These are phyloP conservation scores for Aegilops umbellulata DNA, from an alignment of 176 grass and related monocot species.

Conservation along the genomic window DNA sequence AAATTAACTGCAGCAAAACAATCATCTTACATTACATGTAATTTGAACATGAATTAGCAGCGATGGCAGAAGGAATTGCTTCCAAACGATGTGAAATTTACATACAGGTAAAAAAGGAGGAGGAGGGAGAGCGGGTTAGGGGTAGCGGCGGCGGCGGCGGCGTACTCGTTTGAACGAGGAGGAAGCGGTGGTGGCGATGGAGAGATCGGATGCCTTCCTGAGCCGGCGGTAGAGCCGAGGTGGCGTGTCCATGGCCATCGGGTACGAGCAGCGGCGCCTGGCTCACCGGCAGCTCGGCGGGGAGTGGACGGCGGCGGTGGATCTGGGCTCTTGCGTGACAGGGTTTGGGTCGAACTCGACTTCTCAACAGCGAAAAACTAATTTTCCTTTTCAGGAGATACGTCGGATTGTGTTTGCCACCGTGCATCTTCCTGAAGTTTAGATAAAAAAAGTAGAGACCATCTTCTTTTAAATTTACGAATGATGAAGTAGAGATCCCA, in stretches of 20 bases:
- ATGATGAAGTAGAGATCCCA: too few species aligned
- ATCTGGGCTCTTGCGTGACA: neutral
- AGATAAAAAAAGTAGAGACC: too few species aligned
- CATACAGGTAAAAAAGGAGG: neutral
- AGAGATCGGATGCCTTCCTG: neutral
- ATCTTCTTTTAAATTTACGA: too few species aligned
- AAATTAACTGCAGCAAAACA: neutral
- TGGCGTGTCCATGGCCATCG: neutral
- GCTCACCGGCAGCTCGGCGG: neutral
- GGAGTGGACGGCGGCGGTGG: neutral
- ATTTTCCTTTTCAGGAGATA: too few species aligned
- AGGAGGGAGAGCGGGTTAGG: too few species aligned
- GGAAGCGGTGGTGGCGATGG: neutral
- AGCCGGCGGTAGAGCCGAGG: neutral
- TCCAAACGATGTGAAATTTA: neutral
- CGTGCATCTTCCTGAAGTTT: too few species aligned
- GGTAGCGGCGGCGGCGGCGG: neutral
- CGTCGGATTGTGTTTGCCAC: too few species aligned
- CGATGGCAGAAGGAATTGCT: neutral
- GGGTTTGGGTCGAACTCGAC: too few species aligned
- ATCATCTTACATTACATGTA: neutral
- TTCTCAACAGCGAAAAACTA: too few species aligned
- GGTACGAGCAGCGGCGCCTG: neutral
- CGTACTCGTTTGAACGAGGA: neutral
- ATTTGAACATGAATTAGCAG: neutral